Conservation (phyloP, 768 basidiomycete species). For the Lactarius indigo region DNA sequence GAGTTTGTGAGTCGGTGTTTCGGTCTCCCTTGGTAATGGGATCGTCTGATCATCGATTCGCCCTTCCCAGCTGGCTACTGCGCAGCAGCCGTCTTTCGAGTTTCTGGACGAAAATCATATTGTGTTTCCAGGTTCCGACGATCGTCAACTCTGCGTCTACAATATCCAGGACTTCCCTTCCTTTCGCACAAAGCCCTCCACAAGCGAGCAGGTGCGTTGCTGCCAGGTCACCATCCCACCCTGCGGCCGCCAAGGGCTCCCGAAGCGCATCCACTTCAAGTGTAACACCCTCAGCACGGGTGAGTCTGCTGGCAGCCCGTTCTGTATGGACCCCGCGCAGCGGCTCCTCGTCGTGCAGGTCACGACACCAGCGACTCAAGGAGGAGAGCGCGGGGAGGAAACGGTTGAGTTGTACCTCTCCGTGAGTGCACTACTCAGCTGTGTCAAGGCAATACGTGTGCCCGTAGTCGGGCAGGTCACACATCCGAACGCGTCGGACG, state of each 20-base stretch:
- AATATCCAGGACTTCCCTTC: background rate
- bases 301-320: background rate
- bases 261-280: background rate
- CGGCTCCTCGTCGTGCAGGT: background rate
- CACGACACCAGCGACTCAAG: background rate
- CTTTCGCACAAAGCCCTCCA: background rate
- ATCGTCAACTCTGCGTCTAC: conserved; percentile 1
- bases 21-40: background rate
- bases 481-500: background rate
- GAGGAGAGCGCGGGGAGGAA: background rate
- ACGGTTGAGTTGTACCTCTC: background rate
- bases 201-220: background rate
- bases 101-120: conserved; percentile 1
- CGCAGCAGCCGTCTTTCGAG: background rate
- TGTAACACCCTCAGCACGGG: background rate
- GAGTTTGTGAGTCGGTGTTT: background rate
- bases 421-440: background rate
- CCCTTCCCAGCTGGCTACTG: background rate
- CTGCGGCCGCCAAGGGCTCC: background rate
- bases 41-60: background rate
- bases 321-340: background rate
- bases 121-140: background rate
- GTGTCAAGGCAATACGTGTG: background rate
- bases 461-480: background rate
- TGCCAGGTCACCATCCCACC: background rate